Evolutionary conservation across 2,329 filamentous ascomycete species (phyloP), one percentile per base, ranked within the genome.

Genomic region (Penicillium sp.): DNA sequence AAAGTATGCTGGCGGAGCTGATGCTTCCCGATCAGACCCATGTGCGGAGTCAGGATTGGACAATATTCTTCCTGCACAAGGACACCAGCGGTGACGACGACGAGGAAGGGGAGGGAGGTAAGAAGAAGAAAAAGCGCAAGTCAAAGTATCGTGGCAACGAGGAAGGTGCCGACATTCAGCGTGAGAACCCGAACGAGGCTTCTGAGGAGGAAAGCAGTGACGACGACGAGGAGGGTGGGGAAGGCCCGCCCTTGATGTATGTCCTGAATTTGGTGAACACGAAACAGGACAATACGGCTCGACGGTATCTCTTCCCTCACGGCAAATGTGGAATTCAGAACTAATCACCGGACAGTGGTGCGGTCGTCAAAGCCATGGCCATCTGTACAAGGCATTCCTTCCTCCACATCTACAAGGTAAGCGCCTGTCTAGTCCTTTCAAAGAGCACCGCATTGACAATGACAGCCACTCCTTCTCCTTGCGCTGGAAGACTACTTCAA

Each of bases 11-110:
- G 67, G 94, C 94, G 6, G 94, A 99, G 77, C 83, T 99, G 66
- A 99, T 99, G 94, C 78, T 99, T 70, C 94, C 94, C 0, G 94
- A 99, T 73, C 93, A 97, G 74, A 91, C 93, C 21, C 94, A 99
- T 74, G 85, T 94, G 56, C 85, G 94, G 36, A 93, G 89, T 67
- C 92, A 97, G 74, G 94, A 99, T 71, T 99, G 94, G 94, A 99
- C 94, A 39, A 96, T 97, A 50, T 99, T 99, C 77, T 99, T 99
- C 70, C 72, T 99, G 51, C 94, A 99, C 76, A 97, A 97, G 71
- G 94, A 99, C 70, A 89, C 87, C 3, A 92, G 85, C 54, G 85
- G 87, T 46, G 87, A 89, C 52, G 92, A 95, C 54, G 88, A 91
- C 28, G 83, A 85, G 51, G 87, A 90, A 62, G 63, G 78, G 70